phyloP scores from a whole-genome alignment of 2,329 filamentous ascomycete genomes.

The Metarhizium rileyi region DNA sequence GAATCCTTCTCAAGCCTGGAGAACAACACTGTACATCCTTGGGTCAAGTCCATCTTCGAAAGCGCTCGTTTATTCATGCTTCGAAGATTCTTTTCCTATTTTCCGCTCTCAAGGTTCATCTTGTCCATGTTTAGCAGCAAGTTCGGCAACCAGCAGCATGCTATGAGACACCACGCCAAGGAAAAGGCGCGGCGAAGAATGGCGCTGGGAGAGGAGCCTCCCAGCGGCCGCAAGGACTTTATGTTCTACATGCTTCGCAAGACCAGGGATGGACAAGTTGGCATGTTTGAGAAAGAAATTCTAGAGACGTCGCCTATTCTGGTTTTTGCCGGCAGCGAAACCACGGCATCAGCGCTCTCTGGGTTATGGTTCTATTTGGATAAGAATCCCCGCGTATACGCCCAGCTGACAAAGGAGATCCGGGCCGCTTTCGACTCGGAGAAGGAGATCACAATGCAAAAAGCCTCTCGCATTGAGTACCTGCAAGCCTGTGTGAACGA shows the following conservation, averaged over 20 bases:
- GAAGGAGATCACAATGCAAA: slow-evolving; percentile 28
- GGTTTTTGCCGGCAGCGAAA: slow-evolving; percentile 24
- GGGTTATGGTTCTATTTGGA: slow-evolving; percentile 21
- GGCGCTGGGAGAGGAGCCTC: slow-evolving; percentile 12
- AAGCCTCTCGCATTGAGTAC: slow-evolving; percentile 19
- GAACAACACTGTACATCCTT: slow-evolving; percentile 18
- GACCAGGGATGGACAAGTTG: slow-evolving; percentile 20
- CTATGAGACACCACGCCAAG: slow-evolving; percentile 12
- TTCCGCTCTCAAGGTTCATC: slow-evolving; percentile 5
- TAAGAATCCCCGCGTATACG: slow-evolving; percentile 18
- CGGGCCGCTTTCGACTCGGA: slow-evolving; percentile 22
- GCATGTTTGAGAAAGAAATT: slow-evolving; percentile 25
- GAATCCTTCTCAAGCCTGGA: slow-evolving; percentile 29
- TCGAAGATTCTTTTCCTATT: slow-evolving; percentile 8
- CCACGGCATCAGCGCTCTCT: slow-evolving; percentile 21
- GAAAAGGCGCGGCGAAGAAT: slow-evolving; percentile 13
- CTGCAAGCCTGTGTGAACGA: slow-evolving; percentile 33
- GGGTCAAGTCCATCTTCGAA: slow-evolving; percentile 14
- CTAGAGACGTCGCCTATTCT: slow-evolving; percentile 13
- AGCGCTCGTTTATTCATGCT: slow-evolving; percentile 5
- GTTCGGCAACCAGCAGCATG: neutral
- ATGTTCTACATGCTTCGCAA: slow-evolving; percentile 20
- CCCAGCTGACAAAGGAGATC: slow-evolving; percentile 26
- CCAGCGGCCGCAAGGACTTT: slow-evolving; percentile 12
- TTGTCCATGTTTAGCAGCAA: neutral